Percentiles rank a stretch among this genome's conserved stretches.
Conservation (phyloP, 2,329 filamentous ascomycete genomes). For the Talaromyces pinophilus region DNA sequence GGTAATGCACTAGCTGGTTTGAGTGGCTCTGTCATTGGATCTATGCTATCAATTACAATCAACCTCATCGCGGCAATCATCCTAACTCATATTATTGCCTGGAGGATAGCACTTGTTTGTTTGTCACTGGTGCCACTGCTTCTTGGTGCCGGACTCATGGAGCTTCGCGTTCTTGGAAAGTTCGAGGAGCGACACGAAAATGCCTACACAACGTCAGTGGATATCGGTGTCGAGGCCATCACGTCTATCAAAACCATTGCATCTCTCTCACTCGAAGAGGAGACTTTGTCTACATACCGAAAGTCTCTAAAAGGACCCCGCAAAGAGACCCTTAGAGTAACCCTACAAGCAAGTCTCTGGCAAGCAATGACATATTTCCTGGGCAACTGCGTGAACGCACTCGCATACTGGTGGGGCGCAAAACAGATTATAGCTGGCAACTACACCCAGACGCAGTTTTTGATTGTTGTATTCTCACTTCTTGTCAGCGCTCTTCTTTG, state of each 20-base stretch:
- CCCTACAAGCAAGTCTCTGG: conserved; percentile 50
- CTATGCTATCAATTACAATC: conserved; percentile 66
- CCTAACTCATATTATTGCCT: conserved; percentile 69
- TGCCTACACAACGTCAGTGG: conserved; percentile 54
- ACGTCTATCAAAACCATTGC: conserved; percentile 56
- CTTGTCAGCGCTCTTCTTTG: conserved; percentile 72
- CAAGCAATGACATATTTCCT: conserved; percentile 48
- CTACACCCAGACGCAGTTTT: conserved; percentile 68
- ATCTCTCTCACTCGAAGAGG: conserved; percentile 54
- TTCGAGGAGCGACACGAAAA: conserved; percentile 59
- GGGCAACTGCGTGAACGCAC: conserved; percentile 69
- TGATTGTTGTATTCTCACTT: conserved; percentile 71
- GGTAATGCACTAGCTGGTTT: conserved; percentile 67
- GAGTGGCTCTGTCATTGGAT: conserved; percentile 70
- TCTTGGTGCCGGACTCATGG: conserved; percentile 68
- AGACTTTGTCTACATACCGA: conserved; percentile 49
- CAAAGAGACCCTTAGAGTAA: conserved; percentile 53
- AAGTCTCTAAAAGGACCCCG: conserved; percentile 50
- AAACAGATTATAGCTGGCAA: conserved; percentile 67
- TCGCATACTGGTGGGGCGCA: conserved; percentile 80
- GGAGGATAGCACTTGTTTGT: conserved; percentile 74
- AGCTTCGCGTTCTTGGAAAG: conserved; percentile 61
- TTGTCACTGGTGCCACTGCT: conserved; percentile 69
- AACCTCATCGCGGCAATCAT: conserved; percentile 70
- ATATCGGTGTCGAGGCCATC: conserved; percentile 55